Percentiles rank a stretch among this genome's conserved stretches.
Evolutionary conservation across 2,329 filamentous ascomycete genomes (phyloP).

Genomic region (Cladosporium colombiae): DNA sequence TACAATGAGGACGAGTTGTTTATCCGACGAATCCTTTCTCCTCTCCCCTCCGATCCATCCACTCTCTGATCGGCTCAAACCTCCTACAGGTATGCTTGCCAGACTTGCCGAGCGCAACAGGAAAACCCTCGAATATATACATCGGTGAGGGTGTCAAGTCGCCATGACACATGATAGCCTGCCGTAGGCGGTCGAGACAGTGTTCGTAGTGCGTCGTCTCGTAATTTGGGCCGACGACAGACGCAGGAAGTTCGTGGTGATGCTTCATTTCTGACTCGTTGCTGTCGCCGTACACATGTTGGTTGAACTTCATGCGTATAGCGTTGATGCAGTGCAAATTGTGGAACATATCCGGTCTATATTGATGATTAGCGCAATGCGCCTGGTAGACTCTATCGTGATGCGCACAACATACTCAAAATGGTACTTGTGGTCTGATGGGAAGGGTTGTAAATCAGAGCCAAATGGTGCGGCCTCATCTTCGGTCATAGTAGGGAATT

Average conservation of each 20-base stretch:
- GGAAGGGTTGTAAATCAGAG: not conserved
- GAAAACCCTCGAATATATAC: constrained; percentile 22
- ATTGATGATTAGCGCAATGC: not conserved
- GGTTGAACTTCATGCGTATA: constrained; percentile 24
- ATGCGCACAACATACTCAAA: not conserved
- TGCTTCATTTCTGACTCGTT: not conserved
- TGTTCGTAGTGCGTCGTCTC: constrained; percentile 25
- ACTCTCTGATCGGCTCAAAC: constrained; percentile 25
- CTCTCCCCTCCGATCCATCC: constrained; percentile 25
- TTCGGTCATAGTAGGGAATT: not conserved
- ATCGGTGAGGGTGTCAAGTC: constrained; percentile 26
- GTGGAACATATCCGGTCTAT: constrained; percentile 26
- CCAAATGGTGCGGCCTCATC: not conserved
- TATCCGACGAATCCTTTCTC: not conserved
- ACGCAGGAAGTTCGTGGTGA: not conserved
- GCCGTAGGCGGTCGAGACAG: constrained; percentile 26
- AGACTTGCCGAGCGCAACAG: constrained; percentile 23
- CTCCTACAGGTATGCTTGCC: constrained; percentile 25
- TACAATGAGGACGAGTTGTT: too few species aligned
- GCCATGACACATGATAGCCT: constrained; percentile 27
- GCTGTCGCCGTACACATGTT: constrained; percentile 23
- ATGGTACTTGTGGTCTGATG: not conserved
- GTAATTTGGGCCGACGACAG: constrained; percentile 5
- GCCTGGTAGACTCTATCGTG: not conserved
- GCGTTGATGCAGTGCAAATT: constrained; percentile 29